Evolutionary conservation across 345 rosid species (phyloP), one percentile per base, ranked within the genome.

Genomic region (Camelina hispida): DNA sequence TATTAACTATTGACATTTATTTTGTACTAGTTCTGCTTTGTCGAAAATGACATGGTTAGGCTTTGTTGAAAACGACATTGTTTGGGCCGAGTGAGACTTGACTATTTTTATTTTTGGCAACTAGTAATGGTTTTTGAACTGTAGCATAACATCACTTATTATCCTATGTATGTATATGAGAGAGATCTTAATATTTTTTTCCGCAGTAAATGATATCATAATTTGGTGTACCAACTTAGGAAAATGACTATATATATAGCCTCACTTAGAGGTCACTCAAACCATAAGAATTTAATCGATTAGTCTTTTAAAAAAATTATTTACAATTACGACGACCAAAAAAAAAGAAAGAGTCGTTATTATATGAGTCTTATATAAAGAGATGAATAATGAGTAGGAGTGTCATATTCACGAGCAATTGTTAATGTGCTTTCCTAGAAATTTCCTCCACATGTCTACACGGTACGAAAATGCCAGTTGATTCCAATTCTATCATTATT

Each of bases 391-490:
- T 42, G 64, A 74, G 66, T 23, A 50, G 42, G 44, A 25, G 28
- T 25, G 77, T 65, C 77, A 22, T 64, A 55, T 44, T 73, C 78
- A 66, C 40, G 72, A 58, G 72, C 60, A 37, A 67, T 44, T 67
- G 78, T 37, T 37, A 22, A 34, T 67, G 62, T 68, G 4, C 16
- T 69, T 61, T 76, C 79, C 74, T 1, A 53, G 74, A 76, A 76
- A 61, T 76, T 76, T 76, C 74, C 69, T 76, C 28, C 79, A 76
- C 79, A 69, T 76, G 74, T 16, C 68, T 13, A 32, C 9, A 76
- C 6, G 38, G 69, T 68, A 76, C 79, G 3, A 25, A 76, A 11
- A 30, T 68, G 69, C 51, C 74, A 68, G 6, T 68, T 51, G 8
- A 68, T 75, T 68, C 69, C 69, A 75, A 15, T 68, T 68, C 69